Percentiles rank a stretch among this genome's conserved stretches.
Evolutionary conservation across 2,329 filamentous ascomycete genomes (phyloP).

Genomic region (Metarhizium rileyi): DNA sequence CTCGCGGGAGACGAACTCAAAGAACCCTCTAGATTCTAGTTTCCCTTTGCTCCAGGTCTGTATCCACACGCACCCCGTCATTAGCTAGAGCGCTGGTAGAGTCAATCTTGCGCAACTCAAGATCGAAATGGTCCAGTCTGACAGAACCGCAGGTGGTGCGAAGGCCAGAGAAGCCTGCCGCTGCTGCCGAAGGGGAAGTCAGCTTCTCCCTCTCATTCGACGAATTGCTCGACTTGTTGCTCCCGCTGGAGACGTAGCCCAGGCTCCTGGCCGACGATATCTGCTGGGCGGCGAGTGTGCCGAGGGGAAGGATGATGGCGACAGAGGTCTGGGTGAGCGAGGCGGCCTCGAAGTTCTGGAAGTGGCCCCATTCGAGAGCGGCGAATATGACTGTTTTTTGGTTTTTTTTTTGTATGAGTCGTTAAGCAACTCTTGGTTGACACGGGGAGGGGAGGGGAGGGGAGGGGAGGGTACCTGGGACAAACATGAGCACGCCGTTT

Average conservation of each 20-base stretch:
- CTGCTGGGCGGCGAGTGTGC: constrained; percentile 41
- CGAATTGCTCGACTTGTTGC: not conserved
- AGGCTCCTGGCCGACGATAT: constrained; percentile 21
- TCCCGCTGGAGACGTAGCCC: constrained; percentile 7
- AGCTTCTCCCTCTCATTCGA: not conserved
- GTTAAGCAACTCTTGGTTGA: not conserved
- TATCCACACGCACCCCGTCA: constrained; percentile 10
- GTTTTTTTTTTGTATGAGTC: not conserved
- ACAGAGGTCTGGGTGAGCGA: constrained; percentile 41
- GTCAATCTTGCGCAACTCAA: constrained; percentile 24
- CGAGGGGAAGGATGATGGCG: constrained; percentile 41
- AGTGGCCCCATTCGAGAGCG: constrained; percentile 33
- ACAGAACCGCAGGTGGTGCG: constrained; percentile 7
- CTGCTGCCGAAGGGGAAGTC: constrained; percentile 11
- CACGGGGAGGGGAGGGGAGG: not conserved
- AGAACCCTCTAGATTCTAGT: constrained; percentile 19
- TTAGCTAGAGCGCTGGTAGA: constrained; percentile 10
- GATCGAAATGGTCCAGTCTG: constrained; percentile 17
- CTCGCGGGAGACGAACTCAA: constrained; percentile 1
- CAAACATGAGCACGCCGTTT: constrained; percentile 45
- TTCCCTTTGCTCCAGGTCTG: constrained; percentile 21
- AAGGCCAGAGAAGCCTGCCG: not conserved
- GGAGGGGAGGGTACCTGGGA: constrained; percentile 33
- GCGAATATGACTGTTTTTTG: constrained; percentile 37
- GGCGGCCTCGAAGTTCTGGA: constrained; percentile 36